phyloP scores from a whole-genome alignment of 495 filamentous ascomycete genomes.

The Penicillium chermesinum region DNA sequence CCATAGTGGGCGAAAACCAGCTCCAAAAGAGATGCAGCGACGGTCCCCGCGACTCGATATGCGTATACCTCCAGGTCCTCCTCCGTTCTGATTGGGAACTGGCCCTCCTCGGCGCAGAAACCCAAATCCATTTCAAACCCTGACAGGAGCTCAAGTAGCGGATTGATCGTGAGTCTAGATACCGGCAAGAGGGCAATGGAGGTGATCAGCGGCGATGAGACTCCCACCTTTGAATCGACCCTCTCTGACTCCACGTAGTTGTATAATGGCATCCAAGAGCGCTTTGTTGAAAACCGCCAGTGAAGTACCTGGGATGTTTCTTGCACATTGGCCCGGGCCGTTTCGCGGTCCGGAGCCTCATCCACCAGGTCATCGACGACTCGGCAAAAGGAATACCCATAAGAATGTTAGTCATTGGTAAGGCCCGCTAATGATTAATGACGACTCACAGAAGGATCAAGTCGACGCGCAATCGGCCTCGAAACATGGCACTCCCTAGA shows the following conservation, averaged over 20 bases:
- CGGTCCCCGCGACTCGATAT: constrained; percentile 59
- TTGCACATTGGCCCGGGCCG: constrained; percentile 5
- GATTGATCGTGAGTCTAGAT: constrained; percentile 42
- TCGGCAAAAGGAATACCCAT: constrained; percentile 64
- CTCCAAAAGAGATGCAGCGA: constrained; percentile 58
- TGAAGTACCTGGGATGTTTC: constrained; percentile 9
- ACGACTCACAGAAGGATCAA: constrained; percentile 50
- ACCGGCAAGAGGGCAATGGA: constrained; percentile 48
- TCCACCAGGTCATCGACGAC: constrained; percentile 67
- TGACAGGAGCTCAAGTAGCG: constrained; percentile 52
- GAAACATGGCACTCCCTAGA: constrained; percentile 58
- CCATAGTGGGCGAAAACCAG: constrained; percentile 52
- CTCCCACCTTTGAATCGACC: not conserved
- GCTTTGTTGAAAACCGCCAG: constrained; percentile 7
- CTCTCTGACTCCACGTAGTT: constrained; percentile 2
- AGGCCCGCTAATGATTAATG: too few relatives aligned
- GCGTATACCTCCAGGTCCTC: constrained; percentile 53
- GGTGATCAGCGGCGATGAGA: constrained; percentile 3
- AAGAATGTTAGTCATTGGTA: not conserved
- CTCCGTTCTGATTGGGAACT: constrained; percentile 52
- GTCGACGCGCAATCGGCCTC: constrained; percentile 59
- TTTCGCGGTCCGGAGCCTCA: constrained; percentile 35
- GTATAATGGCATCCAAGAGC: constrained; percentile 1
- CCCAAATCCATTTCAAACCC: constrained; percentile 59
- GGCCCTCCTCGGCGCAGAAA: constrained; percentile 27